A percentile compares a stretch with the other conserved stretches of the same genome.
Conservation (phyloP, 441 rosid genomes). For the Francoa sonchifolia region DNA sequence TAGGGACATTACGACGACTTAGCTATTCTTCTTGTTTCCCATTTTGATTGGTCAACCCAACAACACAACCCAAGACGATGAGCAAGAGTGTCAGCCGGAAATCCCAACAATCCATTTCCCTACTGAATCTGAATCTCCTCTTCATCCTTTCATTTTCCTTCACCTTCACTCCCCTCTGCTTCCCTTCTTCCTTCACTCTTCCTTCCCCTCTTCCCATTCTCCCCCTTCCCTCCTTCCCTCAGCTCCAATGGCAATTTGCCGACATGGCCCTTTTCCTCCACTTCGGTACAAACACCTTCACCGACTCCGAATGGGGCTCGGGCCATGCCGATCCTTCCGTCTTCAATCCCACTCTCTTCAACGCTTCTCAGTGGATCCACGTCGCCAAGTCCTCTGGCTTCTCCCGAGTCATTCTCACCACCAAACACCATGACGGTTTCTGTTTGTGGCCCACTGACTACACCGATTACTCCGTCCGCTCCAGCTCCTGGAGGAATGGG, state of each 20-base stretch:
- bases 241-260: constrained; percentile 75
- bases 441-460: constrained; percentile 78
- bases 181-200: constrained; percentile 18
- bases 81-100: too few relatives aligned
- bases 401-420: constrained; percentile 60
- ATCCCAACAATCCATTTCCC: constrained; percentile 12
- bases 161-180: constrained; percentile 14
- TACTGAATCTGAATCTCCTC: constrained; percentile 8
- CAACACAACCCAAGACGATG: too few relatives aligned
- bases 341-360: constrained; percentile 50
- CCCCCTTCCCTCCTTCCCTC: constrained; percentile 61
- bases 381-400: constrained; percentile 64
- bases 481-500: constrained; percentile 57
- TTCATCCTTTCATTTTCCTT: constrained; percentile 10
- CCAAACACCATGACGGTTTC: constrained; percentile 95
- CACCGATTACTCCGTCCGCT: constrained; percentile 61
- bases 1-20: too few relatives aligned
- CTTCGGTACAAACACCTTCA: constrained; percentile 79
- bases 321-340: constrained; percentile 57
- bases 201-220: constrained; percentile 73
- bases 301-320: constrained; percentile 84
- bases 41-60: too few relatives aligned
- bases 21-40: too few relatives aligned
- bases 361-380: constrained; percentile 71
- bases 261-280: constrained; percentile 70